Conservation (phyloP, 1,284 basidiomycete species). For the Rhodotorula sp. region DNA sequence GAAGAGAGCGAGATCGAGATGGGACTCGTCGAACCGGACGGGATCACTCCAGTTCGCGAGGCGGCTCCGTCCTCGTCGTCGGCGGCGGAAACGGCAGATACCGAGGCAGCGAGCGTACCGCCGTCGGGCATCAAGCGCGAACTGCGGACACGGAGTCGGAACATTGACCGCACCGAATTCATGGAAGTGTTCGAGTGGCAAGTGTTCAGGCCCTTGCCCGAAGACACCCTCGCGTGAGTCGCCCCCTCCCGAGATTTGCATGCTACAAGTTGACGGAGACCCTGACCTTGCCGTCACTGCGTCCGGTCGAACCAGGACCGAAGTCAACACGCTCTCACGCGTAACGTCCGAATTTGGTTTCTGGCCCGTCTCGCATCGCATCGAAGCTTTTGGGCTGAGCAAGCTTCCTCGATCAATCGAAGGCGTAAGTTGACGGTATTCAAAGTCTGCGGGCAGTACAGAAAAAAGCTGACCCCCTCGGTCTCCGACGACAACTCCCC, state of each 20-base stretch:
- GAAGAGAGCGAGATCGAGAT: slow-evolving; percentile 36
- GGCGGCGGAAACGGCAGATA: no score
- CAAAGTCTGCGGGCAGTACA: background rate
- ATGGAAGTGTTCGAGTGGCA: slow-evolving; percentile 40
- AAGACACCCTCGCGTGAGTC: slow-evolving; percentile 25
- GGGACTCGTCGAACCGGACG: slow-evolving; percentile 10
- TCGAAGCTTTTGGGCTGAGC: slow-evolving; percentile 31
- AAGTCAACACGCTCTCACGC: slow-evolving; percentile 24
- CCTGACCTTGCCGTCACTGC: background rate
- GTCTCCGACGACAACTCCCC: background rate
- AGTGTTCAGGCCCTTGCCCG: slow-evolving; percentile 8
- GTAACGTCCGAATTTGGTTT: slow-evolving; percentile 41
- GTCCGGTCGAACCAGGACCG: slow-evolving; percentile 16
- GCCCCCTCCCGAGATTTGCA: no score
- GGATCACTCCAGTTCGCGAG: background rate
- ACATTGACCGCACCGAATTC: slow-evolving; percentile 36
- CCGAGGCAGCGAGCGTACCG: background rate
- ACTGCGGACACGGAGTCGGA: slow-evolving; percentile 31
- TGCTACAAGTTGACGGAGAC: no score
- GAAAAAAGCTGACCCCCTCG: background rate
- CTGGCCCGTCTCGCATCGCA: slow-evolving; percentile 33
- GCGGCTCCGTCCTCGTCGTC: background rate
- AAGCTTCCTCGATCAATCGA: slow-evolving; percentile 26
- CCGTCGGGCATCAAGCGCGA: background rate
- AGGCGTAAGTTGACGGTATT: slow-evolving; percentile 17